Evolutionary conservation across 108 stramenopile species (phyloP).

Genomic region (Skeletonema potamos): DNA sequence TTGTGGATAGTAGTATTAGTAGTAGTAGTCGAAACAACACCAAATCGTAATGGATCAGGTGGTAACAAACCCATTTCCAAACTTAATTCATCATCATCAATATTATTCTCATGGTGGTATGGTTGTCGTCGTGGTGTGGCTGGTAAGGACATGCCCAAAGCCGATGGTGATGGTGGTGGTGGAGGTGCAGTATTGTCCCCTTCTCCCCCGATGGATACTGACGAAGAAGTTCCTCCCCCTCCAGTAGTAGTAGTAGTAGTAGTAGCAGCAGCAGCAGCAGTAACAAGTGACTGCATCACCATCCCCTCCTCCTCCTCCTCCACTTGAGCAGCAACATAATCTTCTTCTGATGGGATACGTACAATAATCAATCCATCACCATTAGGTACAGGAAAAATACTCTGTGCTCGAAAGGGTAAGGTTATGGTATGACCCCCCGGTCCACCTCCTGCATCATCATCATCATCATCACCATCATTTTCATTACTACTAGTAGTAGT

Average conservation of each 20-base stretch:
- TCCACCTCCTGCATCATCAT: conserved; percentile 26
- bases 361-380: conserved; percentile 46
- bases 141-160: conserved; percentile 1
- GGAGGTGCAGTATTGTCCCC: not conserved
- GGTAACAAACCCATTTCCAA: not conserved
- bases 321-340: conserved; percentile 2
- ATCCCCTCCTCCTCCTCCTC: not conserved
- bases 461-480: not conserved
- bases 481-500: too few species aligned
- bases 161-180: not conserved
- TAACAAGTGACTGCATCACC: not conserved
- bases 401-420: conserved; percentile 68
- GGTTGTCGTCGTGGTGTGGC: conserved; percentile 40
- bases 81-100: not conserved
- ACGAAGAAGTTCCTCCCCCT: not conserved
- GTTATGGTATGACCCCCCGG: conserved; percentile 65
- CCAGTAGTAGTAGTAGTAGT: not conserved
- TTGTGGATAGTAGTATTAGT: too few species aligned
- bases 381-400: conserved; percentile 47
- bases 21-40: too few species aligned
- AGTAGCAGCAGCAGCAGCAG: not conserved
- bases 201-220: not conserved
- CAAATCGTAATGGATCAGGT: not conserved
- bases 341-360: conserved; percentile 12
- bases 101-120: conserved; percentile 6